phyloP scores from a whole-genome alignment of 2,329 filamentous ascomycete species.

The Phaeosphaeriaceae sp. region DNA sequence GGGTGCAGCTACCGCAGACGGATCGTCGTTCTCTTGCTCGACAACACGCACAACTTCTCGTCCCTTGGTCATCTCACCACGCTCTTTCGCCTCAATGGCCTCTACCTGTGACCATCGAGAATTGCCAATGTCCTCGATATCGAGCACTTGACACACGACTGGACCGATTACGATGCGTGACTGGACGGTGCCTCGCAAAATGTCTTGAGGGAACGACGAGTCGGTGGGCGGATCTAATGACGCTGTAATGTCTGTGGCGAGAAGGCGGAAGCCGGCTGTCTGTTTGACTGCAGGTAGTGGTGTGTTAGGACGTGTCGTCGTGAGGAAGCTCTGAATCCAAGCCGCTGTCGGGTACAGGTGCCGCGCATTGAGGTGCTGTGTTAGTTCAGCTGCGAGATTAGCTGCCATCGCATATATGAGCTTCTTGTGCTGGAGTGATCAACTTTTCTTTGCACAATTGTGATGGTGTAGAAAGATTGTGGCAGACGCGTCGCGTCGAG shows the following conservation, averaged over 20 bases:
- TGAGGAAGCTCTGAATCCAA: constrained; percentile 71
- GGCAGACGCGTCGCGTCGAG: constrained; percentile 32
- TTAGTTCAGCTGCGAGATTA: constrained; percentile 48
- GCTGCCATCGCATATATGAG: constrained; percentile 30
- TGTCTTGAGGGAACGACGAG: constrained; percentile 64
- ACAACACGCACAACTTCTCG: constrained; percentile 81
- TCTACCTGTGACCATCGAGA: constrained; percentile 90
- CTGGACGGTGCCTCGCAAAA: constrained; percentile 62
- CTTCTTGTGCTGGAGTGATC: constrained; percentile 2
- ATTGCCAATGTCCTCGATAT: constrained; percentile 81
- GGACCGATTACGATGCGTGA: constrained; percentile 66
- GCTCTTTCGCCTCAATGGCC: constrained; percentile 74
- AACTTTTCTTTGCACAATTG: not conserved
- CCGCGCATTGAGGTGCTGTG: constrained; percentile 63
- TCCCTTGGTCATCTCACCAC: constrained; percentile 77
- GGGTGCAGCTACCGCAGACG: constrained; percentile 29
- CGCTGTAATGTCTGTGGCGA: constrained; percentile 76
- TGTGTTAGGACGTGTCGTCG: constrained; percentile 61
- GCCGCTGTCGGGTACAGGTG: constrained; percentile 61
- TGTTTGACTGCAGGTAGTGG: constrained; percentile 76
- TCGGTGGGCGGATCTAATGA: constrained; percentile 55
- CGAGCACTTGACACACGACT: constrained; percentile 80
- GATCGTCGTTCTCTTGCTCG: constrained; percentile 55
- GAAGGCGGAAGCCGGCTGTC: constrained; percentile 80
- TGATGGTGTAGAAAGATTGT: constrained; percentile 2